Conservation (phyloP, 2,329 filamentous ascomycete species). For the Fusarium dimerum region DNA sequence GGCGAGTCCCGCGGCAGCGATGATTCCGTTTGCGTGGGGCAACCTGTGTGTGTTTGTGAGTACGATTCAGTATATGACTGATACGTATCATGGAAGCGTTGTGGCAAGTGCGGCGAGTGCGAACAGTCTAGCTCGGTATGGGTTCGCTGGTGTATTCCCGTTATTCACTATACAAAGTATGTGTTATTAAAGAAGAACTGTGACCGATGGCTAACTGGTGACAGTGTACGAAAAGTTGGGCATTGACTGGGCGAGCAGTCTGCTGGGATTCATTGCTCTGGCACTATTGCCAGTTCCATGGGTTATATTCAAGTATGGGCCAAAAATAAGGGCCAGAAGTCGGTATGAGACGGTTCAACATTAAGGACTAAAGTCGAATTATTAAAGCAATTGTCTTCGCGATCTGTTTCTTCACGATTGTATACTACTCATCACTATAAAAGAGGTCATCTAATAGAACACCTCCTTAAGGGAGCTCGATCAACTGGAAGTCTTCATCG, state of each 20-base stretch:
- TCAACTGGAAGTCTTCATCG: constrained; percentile 33
- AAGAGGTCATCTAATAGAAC: neutral
- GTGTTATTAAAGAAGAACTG: constrained; percentile 6
- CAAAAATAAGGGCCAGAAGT: constrained; percentile 24
- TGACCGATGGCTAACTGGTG: constrained; percentile 11
- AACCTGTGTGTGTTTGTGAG: constrained; percentile 61
- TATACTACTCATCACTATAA: constrained; percentile 20
- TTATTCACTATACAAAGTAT: constrained; percentile 60
- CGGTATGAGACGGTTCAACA: constrained; percentile 6
- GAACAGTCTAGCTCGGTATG: constrained; percentile 59
- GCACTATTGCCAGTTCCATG: constrained; percentile 53
- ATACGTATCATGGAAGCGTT: constrained; percentile 56
- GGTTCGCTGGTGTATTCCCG: constrained; percentile 57
- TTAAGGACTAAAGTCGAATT: neutral
- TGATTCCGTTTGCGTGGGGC: constrained; percentile 60
- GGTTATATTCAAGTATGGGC: constrained; percentile 52
- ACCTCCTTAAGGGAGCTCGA: constrained; percentile 24
- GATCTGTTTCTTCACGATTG: neutral
- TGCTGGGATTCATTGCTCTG: constrained; percentile 49
- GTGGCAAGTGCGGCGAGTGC: constrained; percentile 61
- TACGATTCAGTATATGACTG: constrained; percentile 53
- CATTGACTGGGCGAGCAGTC: constrained; percentile 48
- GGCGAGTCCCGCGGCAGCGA: constrained; percentile 51
- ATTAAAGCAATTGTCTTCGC: too few relatives aligned
- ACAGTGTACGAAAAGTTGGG: constrained; percentile 46